A percentile compares a stretch with the other conserved stretches of the same genome.
Evolutionary conservation across 768 basidiomycete species (phyloP).

Genomic region (Termitomyces sp.): DNA sequence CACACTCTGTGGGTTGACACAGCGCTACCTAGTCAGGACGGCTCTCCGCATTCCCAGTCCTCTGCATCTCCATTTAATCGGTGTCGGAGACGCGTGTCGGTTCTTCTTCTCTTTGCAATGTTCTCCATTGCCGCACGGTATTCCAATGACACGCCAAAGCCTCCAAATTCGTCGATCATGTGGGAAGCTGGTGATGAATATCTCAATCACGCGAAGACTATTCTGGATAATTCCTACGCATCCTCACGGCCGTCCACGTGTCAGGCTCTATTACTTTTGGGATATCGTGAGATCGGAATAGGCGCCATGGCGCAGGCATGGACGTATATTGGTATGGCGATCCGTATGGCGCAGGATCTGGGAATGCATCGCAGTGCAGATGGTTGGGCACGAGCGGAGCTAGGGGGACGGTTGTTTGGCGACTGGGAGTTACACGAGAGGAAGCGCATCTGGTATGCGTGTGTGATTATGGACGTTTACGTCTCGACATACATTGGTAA

Average conservation of each 20-base stretch:
- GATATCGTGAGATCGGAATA: conserved; percentile 82
- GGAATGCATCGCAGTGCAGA: conserved; percentile 81
- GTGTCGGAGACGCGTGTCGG: conserved; percentile 44
- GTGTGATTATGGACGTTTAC: conserved; percentile 75
- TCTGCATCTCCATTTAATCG: conserved; percentile 31
- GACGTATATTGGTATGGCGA: conserved; percentile 82
- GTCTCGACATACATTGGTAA: conserved; percentile 72
- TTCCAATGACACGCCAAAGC: conserved; percentile 31
- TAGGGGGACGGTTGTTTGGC: conserved; percentile 53
- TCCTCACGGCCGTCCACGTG: conserved; percentile 70
- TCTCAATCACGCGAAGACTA: conserved; percentile 56
- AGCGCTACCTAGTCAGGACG: conserved; percentile 17
- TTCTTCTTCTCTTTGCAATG: conserved; percentile 76
- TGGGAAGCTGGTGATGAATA: conserved; percentile 79
- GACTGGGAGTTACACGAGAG: conserved; percentile 62
- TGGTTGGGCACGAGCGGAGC: conserved; percentile 60
- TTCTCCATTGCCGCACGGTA: conserved; percentile 80
- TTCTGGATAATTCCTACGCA: conserved; percentile 64
- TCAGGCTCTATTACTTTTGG: conserved; percentile 75
- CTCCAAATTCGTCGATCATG: conserved; percentile 52
- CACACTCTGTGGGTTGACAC: neutral
- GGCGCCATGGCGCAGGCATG: conserved; percentile 88
- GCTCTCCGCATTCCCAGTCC: conserved; percentile 13
- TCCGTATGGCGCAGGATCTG: conserved; percentile 89
- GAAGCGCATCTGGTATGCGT: conserved; percentile 72